Evolutionary conservation across 768 basidiomycete genomes (phyloP), one percentile per base, ranked within the genome.

Genomic region (Podaxis sp.): DNA sequence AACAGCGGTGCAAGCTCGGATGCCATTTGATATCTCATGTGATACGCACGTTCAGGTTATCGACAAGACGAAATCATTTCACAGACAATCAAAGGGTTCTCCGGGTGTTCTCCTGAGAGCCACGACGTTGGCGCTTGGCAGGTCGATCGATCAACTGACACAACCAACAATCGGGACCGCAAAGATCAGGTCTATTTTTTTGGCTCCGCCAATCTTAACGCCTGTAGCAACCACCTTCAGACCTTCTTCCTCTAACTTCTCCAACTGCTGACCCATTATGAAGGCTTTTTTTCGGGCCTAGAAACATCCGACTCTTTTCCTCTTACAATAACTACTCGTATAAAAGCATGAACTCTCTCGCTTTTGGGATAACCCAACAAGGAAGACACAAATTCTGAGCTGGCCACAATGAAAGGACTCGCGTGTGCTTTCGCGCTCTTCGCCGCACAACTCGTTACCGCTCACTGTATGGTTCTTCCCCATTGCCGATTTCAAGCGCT

Each of bases 221-320:
- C 44, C 2, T 20, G n/a, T 20, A n/a, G n/a, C 7, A 46, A 2
- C 15, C 8, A 33, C 33, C 33, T 33, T 33, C 33, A 33, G 7
- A 8, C 33, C 38, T 6, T 46, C 46, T 15, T n/a, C 17, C 28
- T 17, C 4, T 36, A 7, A 10, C 46, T 30, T 58, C 46, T 36
- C 26, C 56, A 44, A 22, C 33, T 48, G 28, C 28, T 49, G 46
- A 49, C 46, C 46, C 10, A 4, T n/a, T n/a, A 49, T 24, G n/a
- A 24, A 46, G 57, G 17, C 37, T 49, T 58, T 58, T 58, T 58
- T 58, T 58, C 57, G 57, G 57, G 12, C 57, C 57, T 58, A 58
- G 46, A 49, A 49, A 38, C 57, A 49, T 58, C 57, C 57, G 57
- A 58, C 30, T 36, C 57, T 58, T 58, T 58, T 58, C 57, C 57